Evolutionary conservation across 768 basidiomycete species (phyloP).

Genomic region (Boletales sp.): DNA sequence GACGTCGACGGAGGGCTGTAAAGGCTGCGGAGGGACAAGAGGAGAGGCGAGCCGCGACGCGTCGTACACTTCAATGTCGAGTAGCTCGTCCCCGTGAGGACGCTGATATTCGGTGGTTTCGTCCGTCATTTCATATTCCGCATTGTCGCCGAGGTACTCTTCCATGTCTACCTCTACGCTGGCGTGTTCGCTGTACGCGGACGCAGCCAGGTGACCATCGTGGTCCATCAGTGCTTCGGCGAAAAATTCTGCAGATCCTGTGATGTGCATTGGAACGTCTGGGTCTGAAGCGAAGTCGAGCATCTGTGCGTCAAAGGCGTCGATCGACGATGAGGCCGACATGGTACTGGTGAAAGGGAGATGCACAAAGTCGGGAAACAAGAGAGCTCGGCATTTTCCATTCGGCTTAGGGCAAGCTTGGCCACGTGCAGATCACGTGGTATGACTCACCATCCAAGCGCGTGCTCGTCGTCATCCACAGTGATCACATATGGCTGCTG

Average conservation of each 20-base stretch:
- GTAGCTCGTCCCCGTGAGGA: constrained; percentile 24
- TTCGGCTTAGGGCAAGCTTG: constrained; percentile 27
- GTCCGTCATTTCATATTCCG: constrained; percentile 46
- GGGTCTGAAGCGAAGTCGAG: constrained; percentile 53
- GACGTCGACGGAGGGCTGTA: constrained; percentile 15
- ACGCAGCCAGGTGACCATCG: constrained; percentile 35
- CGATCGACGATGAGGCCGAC: constrained; percentile 34
- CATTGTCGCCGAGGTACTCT: constrained; percentile 41
- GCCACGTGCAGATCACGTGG: constrained; percentile 32
- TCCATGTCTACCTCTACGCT: constrained; percentile 70
- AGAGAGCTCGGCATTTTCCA: constrained; percentile 17
- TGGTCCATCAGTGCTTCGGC: constrained; percentile 59
- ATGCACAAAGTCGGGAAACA: constrained; percentile 14
- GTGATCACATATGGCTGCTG: constrained; percentile 14
- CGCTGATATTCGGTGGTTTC: constrained; percentile 28
- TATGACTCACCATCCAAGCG: neutral
- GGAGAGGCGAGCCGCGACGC: constrained; percentile 33
- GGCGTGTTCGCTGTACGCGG: constrained; percentile 29
- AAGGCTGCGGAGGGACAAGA: constrained; percentile 10
- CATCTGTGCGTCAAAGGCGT: constrained; percentile 63
- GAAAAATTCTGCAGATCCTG: constrained; percentile 44
- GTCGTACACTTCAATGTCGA: constrained; percentile 42
- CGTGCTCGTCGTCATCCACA: constrained; percentile 3
- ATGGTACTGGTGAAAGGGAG: constrained; percentile 15
- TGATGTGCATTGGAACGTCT: constrained; percentile 57